A percentile compares a stretch with the other conserved stretches of the same genome.
Evolutionary conservation across 345 rosid species (phyloP).

Genomic region (Citrus australasica): DNA sequence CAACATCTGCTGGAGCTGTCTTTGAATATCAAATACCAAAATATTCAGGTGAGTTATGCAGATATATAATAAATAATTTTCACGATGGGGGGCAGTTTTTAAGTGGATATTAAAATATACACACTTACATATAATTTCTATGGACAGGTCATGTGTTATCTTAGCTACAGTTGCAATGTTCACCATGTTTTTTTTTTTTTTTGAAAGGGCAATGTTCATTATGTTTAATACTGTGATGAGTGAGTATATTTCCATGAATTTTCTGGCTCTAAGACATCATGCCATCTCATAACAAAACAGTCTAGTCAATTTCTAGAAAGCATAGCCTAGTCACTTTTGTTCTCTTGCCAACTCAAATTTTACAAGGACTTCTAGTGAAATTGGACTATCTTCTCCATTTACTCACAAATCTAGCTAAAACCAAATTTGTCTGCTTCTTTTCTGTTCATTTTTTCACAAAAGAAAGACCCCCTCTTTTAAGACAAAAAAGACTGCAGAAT

Average conservation of each 20-base stretch:
- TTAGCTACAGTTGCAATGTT: not conserved
- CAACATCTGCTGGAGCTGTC: conserved; percentile 49
- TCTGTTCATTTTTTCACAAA: not conserved
- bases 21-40: conserved; percentile 43
- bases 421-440: not conserved
- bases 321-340: not conserved
- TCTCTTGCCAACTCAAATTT: too few species aligned
- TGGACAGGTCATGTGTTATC: not conserved
- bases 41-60: conserved; percentile 40
- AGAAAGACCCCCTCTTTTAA: not conserved
- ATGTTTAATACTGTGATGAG: too few species aligned
- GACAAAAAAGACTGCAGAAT: not conserved
- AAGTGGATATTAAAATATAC: not conserved
- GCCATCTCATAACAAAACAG: not conserved
- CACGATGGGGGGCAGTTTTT: not conserved
- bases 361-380: too few species aligned
- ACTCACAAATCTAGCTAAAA: not conserved
- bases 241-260: not conserved
- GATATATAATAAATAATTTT: not conserved
- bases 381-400: not conserved
- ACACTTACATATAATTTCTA: not conserved
- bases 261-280: not conserved
- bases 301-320: not conserved
- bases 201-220: not conserved
- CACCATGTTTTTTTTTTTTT: too few species aligned